phyloP scores from a whole-genome alignment of 2,329 filamentous ascomycete species.

The Ascochyta lentis region DNA sequence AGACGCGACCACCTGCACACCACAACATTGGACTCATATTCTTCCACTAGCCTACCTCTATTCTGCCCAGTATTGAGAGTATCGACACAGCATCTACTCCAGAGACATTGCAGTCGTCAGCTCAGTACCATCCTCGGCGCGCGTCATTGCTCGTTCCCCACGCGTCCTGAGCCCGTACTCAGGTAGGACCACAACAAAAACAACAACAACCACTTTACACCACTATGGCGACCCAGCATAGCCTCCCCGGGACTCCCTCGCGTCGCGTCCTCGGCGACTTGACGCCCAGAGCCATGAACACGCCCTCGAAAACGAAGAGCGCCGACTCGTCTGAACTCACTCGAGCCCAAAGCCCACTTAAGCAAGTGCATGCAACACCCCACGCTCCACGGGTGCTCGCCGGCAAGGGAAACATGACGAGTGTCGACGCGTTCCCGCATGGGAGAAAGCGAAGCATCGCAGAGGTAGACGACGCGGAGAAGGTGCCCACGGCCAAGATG shows the following conservation, averaged over 20 bases:
- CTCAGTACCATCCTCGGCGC: conserved; percentile 1
- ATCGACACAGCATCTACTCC: not conserved
- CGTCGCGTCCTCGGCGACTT: conserved; percentile 47
- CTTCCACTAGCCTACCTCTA: not conserved
- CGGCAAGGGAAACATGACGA: conserved; percentile 41
- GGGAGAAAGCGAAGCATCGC: conserved; percentile 46
- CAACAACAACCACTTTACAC: conserved; percentile 10
- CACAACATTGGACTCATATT: conserved; percentile 7
- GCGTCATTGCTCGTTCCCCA: conserved; percentile 18
- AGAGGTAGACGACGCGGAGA: conserved; percentile 45
- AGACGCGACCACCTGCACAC: conserved; percentile 18
- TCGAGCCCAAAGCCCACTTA: conserved; percentile 44
- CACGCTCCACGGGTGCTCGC: conserved; percentile 29
- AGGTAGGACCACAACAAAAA: conserved; percentile 31
- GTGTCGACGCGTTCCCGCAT: conserved; percentile 21
- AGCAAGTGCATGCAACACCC: conserved; percentile 41
- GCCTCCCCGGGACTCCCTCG: conserved; percentile 36
- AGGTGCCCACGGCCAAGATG: conserved; percentile 34
- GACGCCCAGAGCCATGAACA: conserved; percentile 44
- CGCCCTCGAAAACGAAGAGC: conserved; percentile 33
- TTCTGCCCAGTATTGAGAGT: not conserved
- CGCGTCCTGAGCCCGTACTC: conserved; percentile 27
- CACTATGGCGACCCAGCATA: conserved; percentile 35
- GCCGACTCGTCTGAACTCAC: conserved; percentile 30
- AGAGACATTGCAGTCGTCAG: not conserved